Evolutionary conservation across 2,329 filamentous ascomycete species (phyloP), one percentile per base, ranked within the genome.

Genomic region (Cladophialophora exuberans): DNA sequence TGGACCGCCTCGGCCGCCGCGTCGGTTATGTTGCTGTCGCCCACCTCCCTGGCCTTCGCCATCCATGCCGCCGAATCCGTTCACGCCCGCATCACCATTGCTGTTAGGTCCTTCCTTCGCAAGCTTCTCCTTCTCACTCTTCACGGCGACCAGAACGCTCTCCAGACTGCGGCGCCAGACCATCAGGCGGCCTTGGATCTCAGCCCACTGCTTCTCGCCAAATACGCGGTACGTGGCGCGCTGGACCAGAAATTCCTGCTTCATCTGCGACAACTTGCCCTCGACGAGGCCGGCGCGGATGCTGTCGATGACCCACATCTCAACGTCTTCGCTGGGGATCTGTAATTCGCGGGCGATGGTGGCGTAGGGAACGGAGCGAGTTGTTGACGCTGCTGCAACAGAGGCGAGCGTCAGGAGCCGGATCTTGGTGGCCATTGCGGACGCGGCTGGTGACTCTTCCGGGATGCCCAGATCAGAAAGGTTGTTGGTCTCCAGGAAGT

Each of bases 301-400:
- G 65, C 95, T 92, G 72, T 99, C 94, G 68, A 99, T 99, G 64
- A 95, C 90, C 94, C 94, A 99, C 82, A 93, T 88, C 81, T 99
- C 94, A 36, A 97, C 90, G 61, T 97, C 90, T 62, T 89, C 86
- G 42, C 77, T 70, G 41, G 90, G 85, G 52, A 99, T 86, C 74
- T 94, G 88, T 42, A 99, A 84, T 4, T 90, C 88, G 70, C 87
- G 87, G 62, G 88, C 84, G 69, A 99, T 97, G 68, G 83, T 83
- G 63, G 82, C 80, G 76, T 99, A 99, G 58, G 93, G 87, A 49
- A 99, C 87, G 68, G 94, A 90, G 68, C 93, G 89, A 67, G 85
- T 89, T 58, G 88, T 87, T 18, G 88, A 88, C 64, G 88, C 85
- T 31, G 93, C 90, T 17, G 93, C 91, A 62, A 97, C 82, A 63